Evolutionary conservation across 176 grass and related monocot genomes (phyloP), one percentile per base, ranked within the genome.

Genomic region (Triticum urartu): DNA sequence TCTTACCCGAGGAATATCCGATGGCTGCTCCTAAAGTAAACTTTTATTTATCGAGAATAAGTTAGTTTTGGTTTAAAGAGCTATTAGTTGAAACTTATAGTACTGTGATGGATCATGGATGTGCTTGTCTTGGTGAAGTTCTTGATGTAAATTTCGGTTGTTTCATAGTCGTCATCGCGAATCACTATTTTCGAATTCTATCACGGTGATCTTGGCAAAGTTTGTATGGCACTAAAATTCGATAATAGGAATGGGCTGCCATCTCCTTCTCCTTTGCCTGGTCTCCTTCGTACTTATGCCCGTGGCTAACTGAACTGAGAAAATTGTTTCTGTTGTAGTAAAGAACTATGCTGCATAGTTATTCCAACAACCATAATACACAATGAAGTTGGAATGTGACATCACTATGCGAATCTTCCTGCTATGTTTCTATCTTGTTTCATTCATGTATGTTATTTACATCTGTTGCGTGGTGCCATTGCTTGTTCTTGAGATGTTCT

Each of bases 1-100:
- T 97, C 86, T 93, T 97, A 78, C 95, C 92, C 56, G 95, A 97
- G 88, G 95, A 97, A 79, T 97, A 97, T 88, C 95, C 95, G 20
- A 97, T 97, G 95, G 95, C 95, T 59, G 89, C 95, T 28, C 95
- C 95, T 25, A 95, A 97, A 79, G 95, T 93, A 93, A 92, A 59
- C 56, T 10, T 77, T 77, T 85, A 28, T 89, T 76, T 14, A 59
- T 47, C 18, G 0, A 59, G 50, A 36, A 81, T 26, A 22, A 21
- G 50, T 60, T 77, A 66, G 34, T 75, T 12, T 58, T 80, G 1
- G 32, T 65, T 79, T 79, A 50, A 14, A 20, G 13, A 20, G 75
- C 47, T 18, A 17, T 81, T 86, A 30, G 17, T 28, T 36, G 12
- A 60, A 24, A 77, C 43, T 43, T 54, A 82, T 82, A 15, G 81